These are phyloP conservation scores for Cryptococcus jaspeensis DNA, from an alignment of 1,284 basidiomycete species.

Conservation along the genomic window DNA sequence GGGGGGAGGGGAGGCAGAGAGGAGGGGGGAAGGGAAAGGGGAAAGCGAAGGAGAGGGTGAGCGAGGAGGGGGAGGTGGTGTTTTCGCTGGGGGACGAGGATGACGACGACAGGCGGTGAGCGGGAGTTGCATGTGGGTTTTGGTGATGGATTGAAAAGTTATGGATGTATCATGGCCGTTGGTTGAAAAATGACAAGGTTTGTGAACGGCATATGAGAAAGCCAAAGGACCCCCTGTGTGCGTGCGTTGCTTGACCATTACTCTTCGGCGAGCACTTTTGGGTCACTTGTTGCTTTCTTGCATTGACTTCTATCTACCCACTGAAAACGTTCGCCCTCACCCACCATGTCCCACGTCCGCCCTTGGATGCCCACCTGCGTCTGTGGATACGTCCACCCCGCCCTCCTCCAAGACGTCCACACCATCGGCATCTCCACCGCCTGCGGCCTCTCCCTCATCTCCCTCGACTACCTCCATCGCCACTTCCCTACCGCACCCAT, in stretches of 20 bases:
- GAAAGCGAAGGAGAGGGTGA: constrained; percentile 25
- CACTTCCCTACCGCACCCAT: too few species aligned
- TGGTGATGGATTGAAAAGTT: neutral
- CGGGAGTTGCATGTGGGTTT: neutral
- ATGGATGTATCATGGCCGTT: neutral
- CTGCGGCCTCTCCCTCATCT: too few species aligned
- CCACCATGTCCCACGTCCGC: neutral
- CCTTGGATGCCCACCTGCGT: too few species aligned
- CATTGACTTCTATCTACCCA: neutral
- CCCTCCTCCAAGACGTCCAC: too few species aligned
- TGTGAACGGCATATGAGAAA: too few species aligned
- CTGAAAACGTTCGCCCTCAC: neutral
- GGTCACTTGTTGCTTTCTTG: neutral
- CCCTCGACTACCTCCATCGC: too few species aligned
- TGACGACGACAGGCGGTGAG: constrained; percentile 19
- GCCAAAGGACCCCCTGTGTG: neutral
- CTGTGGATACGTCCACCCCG: too few species aligned
- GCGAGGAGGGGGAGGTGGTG: constrained; percentile 54
- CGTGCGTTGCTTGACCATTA: neutral
- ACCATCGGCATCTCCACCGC: too few species aligned
- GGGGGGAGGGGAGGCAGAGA: constrained; percentile 6
- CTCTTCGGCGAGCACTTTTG: neutral
- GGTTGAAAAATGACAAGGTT: too few species aligned
- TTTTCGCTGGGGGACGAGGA: constrained; percentile 57
- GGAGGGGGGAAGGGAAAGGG: constrained; percentile 22